These are phyloP conservation scores for Rhytidiadelphus loreus DNA, from an alignment of 225 moss, liverwort and hornwort genomes.

Conservation along the genomic window DNA sequence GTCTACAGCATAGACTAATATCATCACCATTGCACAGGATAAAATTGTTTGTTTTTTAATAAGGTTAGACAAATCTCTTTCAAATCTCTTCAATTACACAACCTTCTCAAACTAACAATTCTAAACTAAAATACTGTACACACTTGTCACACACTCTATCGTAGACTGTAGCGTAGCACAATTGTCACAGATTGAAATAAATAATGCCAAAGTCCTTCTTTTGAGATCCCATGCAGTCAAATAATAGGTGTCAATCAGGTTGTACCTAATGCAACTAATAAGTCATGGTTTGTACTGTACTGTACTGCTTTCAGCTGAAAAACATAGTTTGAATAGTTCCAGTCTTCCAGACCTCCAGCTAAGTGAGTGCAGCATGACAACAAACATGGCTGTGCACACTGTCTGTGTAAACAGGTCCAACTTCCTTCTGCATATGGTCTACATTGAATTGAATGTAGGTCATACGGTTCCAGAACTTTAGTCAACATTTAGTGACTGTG, in stretches of 20 bases:
- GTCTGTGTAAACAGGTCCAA: not conserved
- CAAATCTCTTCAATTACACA: not conserved
- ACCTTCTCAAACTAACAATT: not conserved
- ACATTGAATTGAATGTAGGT: not conserved
- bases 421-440: not conserved
- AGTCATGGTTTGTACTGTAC: not conserved
- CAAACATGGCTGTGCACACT: not conserved
- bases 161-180: no score
- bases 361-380: not conserved
- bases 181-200: not conserved
- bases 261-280: not conserved
- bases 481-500: not conserved
- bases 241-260: not conserved
- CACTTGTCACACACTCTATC: not conserved
- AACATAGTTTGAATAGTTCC: not conserved
- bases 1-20: not conserved
- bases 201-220: no score
- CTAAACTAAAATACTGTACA: not conserved
- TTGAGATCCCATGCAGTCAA: not conserved
- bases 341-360: not conserved
- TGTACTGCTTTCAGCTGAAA: not conserved
- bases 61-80: not conserved
- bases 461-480: not conserved
- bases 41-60: not conserved
- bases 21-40: no score